Base-by-base conservation (phyloP, 1,284 basidiomycete genomes). In the Moesziomyces antarcticus region DNA sequence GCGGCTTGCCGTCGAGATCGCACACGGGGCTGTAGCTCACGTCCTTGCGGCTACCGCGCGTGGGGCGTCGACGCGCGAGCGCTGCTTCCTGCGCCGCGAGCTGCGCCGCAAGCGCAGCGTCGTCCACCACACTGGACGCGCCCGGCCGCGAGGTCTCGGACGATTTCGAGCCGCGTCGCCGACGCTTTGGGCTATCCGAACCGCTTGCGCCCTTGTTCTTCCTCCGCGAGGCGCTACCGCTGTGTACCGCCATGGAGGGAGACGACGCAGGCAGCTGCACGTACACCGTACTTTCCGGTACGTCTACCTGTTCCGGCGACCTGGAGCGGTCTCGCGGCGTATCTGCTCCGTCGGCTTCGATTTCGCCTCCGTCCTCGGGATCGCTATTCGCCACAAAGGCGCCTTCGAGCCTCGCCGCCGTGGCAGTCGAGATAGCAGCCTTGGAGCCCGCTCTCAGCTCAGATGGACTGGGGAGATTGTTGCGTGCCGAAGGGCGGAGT, bases 41-140 rank as follows among this genome's bases (percentile, higher is more conserved):
- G 22, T 62, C 44, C 35, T 66, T 68, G 25, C 57, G 46, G 16
- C 55, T 50, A 44, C 18, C 50, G 1, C 71, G 56, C 4, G 65
- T 61, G 3, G 71, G 61, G 6, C 65, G 56, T 4, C 65, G 57
- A 16, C 50, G 50, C 21, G 71, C 64, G 1, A 73, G 54, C 1
- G 47, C 57, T 51, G 64, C 65, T 20, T 68, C 70, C 22, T 71
- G 62, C 6, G 57, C 55, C 9, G 71, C 71, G 0, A 73, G 55
- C 6, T 30, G 47, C 7, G 71, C 71, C 24, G 71, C 71, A 8
- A 61, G 64, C 24, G 65, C 71, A 33, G 71, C 71, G 18, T 73
- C 71, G 27, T 61, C 69, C 10, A 53, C 37, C 7, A 54, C 30
- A 4, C 30, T 25, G 3, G 56, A 42, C 6, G 53, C 5, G 14